Evolutionary conservation across 2,329 filamentous ascomycete species (phyloP), one percentile per base, ranked within the genome.

Genomic region (Beauveria caledonica): DNA sequence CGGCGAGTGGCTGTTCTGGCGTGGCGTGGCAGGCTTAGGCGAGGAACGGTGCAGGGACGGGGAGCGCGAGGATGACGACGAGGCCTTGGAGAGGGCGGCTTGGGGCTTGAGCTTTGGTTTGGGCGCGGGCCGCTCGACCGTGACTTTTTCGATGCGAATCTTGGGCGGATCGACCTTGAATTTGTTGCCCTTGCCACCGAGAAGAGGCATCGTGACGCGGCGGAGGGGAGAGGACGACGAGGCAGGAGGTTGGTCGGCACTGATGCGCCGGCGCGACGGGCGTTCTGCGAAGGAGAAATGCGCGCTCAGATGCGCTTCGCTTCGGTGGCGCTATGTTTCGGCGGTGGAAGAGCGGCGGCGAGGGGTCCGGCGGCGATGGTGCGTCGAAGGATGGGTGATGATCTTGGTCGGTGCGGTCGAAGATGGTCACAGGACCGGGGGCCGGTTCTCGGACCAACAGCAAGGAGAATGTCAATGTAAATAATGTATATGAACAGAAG

Each of bases 121-220:
- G 17, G 72, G 69, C 4, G 68, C 63, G 52, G 72, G 67, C 51
- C 68, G 67, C 62, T 75, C 75, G 67, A 82, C 73, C 58, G 76
- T 71, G 61, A 82, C 78, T 64, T 78, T 79, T 68, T 83, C 79
- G 66, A 81, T 78, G 62, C 79, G 77, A 66, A 82, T 77, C 62
- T 75, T 76, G 60, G 78, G 76, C 58, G 76, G 74, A 63, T 79
- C 76, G 64, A 76, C 72, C 71, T 82, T 81, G 72, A 80, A 77
- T 68, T 80, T 83, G 63, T 74, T 75, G 62, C 69, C 70, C 63
- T 77, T 77, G 58, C 70, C 71, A 63, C 74, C 73, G 62, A 77
- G 73, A 60, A 77, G 72, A 29, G 67, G 66, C 68, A 70, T 70
- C 33, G 48, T 56, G 53, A 36, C 42, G 25, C 7, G 40, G 40